phyloP scores from a whole-genome alignment of 2,329 filamentous ascomycete species.

The Diaporthe caulivora region DNA sequence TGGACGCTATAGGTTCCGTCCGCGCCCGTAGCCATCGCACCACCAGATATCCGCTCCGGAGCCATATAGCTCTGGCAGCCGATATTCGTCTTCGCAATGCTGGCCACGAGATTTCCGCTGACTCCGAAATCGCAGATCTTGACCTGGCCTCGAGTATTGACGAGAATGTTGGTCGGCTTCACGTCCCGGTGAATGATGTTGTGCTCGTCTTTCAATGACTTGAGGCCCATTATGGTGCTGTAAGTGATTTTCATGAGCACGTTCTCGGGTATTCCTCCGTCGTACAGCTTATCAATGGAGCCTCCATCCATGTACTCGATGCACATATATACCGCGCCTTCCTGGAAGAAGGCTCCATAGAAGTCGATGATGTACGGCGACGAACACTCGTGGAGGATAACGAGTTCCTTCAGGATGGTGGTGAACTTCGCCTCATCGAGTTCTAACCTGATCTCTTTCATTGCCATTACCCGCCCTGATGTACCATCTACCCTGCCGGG shows the following conservation, averaged over 20 bases:
- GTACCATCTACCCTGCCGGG: constrained; percentile 55
- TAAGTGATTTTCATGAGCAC: constrained; percentile 92
- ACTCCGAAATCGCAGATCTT: constrained; percentile 99
- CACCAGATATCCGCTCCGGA: constrained; percentile 92
- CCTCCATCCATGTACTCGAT: constrained; percentile 99
- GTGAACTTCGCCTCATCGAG: constrained; percentile 97
- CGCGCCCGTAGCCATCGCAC: constrained; percentile 78
- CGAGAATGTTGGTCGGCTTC: constrained; percentile 98
- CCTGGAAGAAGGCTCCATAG: constrained; percentile 98
- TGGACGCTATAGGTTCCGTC: constrained; percentile 97
- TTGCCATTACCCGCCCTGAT: constrained; percentile 91
- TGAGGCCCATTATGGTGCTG: constrained; percentile 90
- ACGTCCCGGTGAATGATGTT: constrained; percentile 99
- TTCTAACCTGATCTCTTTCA: constrained; percentile 98
- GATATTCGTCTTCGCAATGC: constrained; percentile 98
- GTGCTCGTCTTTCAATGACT: constrained; percentile 95
- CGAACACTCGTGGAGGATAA: constrained; percentile 93
- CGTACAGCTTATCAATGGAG: constrained; percentile 96
- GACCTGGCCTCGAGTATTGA: constrained; percentile 89
- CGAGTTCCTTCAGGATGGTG: constrained; percentile 96
- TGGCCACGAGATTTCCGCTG: constrained; percentile 94
- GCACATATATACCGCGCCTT: constrained; percentile 98
- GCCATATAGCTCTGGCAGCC: constrained; percentile 99
- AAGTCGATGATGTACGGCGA: constrained; percentile 99
- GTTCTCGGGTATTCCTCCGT: constrained; percentile 88